Conservation (phyloP, 768 basidiomycete genomes). For the Austroboletus festivus region DNA sequence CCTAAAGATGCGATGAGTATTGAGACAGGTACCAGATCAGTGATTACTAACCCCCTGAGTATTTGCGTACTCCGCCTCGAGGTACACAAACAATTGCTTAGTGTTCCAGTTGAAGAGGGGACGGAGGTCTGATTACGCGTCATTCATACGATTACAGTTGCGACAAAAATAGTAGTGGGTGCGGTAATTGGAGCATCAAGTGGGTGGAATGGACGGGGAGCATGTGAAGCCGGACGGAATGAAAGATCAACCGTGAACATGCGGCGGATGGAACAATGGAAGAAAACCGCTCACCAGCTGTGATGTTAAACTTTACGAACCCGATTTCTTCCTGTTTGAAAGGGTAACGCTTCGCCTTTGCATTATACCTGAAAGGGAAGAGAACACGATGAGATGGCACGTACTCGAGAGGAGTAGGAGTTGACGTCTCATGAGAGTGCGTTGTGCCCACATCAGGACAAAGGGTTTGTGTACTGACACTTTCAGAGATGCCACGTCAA, state of each 20-base stretch:
- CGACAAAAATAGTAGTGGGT: constrained; percentile 4
- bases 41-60: constrained; percentile 58
- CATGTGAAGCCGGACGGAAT: constrained; percentile 18
- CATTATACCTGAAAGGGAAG: constrained; percentile 39
- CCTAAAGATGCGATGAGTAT: constrained; percentile 38
- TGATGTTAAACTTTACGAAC: constrained; percentile 77
- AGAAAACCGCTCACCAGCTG: constrained; percentile 56
- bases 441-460: constrained; percentile 3
- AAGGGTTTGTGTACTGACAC: constrained; percentile 53
- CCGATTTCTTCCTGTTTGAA: constrained; percentile 70
- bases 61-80: constrained; percentile 81
- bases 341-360: constrained; percentile 51
- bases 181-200: constrained; percentile 13
- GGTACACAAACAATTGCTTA: constrained; percentile 88
- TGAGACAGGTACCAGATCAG: constrained; percentile 4
- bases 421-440: constrained; percentile 4
- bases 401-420: constrained; percentile 8
- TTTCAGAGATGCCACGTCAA: constrained; percentile 65
- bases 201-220: constrained; percentile 3
- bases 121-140: constrained; percentile 55
- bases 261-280: constrained; percentile 25
- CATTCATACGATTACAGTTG: constrained; percentile 1
- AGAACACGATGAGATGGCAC: constrained; percentile 11
- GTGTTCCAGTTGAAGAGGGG: constrained; percentile 95
- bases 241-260: constrained; percentile 27